Evolutionary conservation across 2,329 filamentous ascomycete species (phyloP).

Genomic region (Rhinocladiella similis): DNA sequence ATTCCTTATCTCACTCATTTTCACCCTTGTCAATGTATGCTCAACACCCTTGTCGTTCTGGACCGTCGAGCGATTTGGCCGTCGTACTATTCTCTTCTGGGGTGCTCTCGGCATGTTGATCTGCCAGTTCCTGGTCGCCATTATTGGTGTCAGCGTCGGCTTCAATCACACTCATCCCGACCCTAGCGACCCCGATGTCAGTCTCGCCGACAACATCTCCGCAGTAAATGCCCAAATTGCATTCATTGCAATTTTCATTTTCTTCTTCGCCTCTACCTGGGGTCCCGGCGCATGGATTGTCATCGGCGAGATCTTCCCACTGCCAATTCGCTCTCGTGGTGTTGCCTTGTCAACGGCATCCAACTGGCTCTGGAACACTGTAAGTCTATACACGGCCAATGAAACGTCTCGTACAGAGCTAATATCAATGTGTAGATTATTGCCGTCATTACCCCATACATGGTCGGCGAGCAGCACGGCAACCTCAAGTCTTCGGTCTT

Average conservation of each 20-base stretch:
- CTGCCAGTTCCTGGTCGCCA: constrained; percentile 77
- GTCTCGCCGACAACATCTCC: constrained; percentile 51
- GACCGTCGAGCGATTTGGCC: constrained; percentile 78
- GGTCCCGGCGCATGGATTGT: constrained; percentile 71
- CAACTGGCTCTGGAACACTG: constrained; percentile 90
- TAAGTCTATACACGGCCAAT: constrained; percentile 35
- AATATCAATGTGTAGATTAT: constrained; percentile 56
- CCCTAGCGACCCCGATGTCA: constrained; percentile 75
- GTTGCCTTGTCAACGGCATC: constrained; percentile 83
- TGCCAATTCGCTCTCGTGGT: constrained; percentile 84
- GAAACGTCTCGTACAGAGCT: constrained; percentile 16
- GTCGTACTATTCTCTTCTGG: constrained; percentile 74
- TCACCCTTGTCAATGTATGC: constrained; percentile 82
- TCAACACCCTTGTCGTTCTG: constrained; percentile 88
- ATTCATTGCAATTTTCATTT: constrained; percentile 91
- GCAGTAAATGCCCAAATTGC: constrained; percentile 69
- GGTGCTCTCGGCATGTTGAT: constrained; percentile 81
- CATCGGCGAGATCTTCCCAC: constrained; percentile 87
- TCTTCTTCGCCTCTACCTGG: constrained; percentile 89
- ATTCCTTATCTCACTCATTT: constrained; percentile 83
- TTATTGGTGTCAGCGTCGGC: constrained; percentile 67
- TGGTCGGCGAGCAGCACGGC: constrained; percentile 61
- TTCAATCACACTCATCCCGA: constrained; percentile 91
- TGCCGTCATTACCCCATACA: constrained; percentile 48
- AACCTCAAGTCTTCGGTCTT: constrained; percentile 69